A percentile compares a stretch with the other conserved stretches of the same genome.
These are phyloP conservation scores for Salix viminalis DNA, from an alignment of 345 rosid genomes.

Conservation along the genomic window DNA sequence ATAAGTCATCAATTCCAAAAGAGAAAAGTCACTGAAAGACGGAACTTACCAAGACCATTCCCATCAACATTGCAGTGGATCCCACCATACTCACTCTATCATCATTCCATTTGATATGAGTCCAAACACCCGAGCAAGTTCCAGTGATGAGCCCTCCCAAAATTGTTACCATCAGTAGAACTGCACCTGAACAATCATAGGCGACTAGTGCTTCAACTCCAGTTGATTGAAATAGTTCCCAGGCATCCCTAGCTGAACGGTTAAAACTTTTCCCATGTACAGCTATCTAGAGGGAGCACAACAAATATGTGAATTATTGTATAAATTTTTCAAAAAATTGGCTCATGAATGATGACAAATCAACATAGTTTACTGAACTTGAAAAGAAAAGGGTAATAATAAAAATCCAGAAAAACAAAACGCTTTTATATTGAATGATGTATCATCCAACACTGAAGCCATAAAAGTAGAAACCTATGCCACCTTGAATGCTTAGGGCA, in stretches of 20 bases:
- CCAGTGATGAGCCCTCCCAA: conserved; percentile 92
- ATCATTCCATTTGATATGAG: conserved; percentile 55
- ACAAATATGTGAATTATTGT: not conserved
- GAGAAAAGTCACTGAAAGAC: not conserved
- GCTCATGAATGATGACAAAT: not conserved
- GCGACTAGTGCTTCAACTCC: conserved; percentile 97
- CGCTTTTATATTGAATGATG: not conserved
- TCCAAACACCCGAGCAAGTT: conserved; percentile 83
- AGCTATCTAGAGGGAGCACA: conserved; percentile 55
- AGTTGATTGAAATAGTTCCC: conserved; percentile 96
- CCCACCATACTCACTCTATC: conserved; percentile 79
- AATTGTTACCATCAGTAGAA: conserved; percentile 78
- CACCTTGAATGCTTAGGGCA: not conserved
- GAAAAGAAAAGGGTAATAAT: not conserved
- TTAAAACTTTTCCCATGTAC: conserved; percentile 92
- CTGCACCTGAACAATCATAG: conserved; percentile 95
- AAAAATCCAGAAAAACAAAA: conserved; percentile 1
- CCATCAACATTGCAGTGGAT: conserved; percentile 91
- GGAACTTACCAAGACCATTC: conserved; percentile 81
- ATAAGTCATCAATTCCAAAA: not conserved
- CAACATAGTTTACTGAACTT: not conserved
- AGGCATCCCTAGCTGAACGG: conserved; percentile 92
- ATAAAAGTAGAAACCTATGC: not conserved
- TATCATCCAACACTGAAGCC: not conserved
- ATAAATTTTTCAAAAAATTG: conserved; percentile 1